Evolutionary conservation across 2,329 filamentous ascomycete species (phyloP), one percentile per base, ranked within the genome.

Genomic region (Aspergillus sp.): DNA sequence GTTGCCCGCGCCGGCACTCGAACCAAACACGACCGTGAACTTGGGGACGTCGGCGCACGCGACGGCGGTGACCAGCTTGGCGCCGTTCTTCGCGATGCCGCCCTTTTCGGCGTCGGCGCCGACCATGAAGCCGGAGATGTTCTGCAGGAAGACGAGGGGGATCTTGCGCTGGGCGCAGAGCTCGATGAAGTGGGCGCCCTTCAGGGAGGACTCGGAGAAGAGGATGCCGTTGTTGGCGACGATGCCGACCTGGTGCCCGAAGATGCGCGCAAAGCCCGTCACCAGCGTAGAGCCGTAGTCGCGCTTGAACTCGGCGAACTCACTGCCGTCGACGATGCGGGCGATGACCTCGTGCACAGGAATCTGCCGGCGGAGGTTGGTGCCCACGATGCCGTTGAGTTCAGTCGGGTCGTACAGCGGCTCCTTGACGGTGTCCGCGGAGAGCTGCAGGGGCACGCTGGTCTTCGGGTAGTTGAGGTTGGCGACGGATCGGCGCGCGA

Each of bases 41-140:
- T 99, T 97, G 61, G 94, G 93, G 40, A 97, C 93, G 60, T 94
- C 85, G 3, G 93, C 92, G 68, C 92, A 97, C 7, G 91, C 90
- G 10, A 97, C 94, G 6, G 93, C 94, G 2, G 91, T 96, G 23
- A 97, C 94, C 16, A 99, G 84, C 76, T 99, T 97, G 5, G 94
- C 94, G 38, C 94, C 94, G 67, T 97, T 95, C 80, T 97, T 97
- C 50, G 94, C 94, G 63, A 99, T 97, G 11, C 94, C 94, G 48
- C 93, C 93, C 50, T 88, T 88, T 75, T 99, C 94, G 0, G 93
- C 91, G 64, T 94, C 90, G 16, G 85, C 83, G 41, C 94, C 94
- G 29, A 99, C 94, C 94, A 99, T 99, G 82, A 99, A 99, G 41
- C 94, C 94, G 5, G 87, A 88, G 69, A 99, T 97, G 72, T 99